These are phyloP conservation scores for Mytilinidion resinicola DNA, from an alignment of 495 filamentous ascomycete genomes.

Conservation along the genomic window DNA sequence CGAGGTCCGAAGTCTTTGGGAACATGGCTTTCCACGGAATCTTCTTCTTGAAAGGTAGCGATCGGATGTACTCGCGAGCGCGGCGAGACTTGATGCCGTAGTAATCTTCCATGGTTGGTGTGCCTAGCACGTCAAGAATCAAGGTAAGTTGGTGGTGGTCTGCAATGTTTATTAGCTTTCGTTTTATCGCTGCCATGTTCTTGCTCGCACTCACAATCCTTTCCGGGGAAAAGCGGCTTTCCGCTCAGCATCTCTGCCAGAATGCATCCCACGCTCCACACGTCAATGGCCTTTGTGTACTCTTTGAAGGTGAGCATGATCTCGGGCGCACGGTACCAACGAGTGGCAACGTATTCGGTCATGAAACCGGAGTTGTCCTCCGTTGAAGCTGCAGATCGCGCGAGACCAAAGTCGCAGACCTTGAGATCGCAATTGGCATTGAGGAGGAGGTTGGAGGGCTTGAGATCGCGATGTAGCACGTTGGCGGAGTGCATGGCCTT, in stretches of 20 bases:
- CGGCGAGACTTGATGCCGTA: slow-evolving; percentile 99
- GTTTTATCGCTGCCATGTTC: slow-evolving; percentile 13
- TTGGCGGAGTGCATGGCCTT: slow-evolving; percentile 99
- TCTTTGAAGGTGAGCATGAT: slow-evolving; percentile 99
- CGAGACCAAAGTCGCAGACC: slow-evolving; percentile 97
- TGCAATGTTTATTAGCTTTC: slow-evolving; percentile 39
- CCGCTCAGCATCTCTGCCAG: slow-evolving; percentile 99
- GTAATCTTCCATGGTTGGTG: slow-evolving; percentile 99
- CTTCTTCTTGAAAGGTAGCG: slow-evolving; percentile 99
- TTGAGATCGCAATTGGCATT: slow-evolving; percentile 99
- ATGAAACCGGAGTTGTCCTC: slow-evolving; percentile 99
- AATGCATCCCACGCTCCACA: slow-evolving; percentile 99
- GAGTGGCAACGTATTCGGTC: slow-evolving; percentile 98
- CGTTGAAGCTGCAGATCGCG: slow-evolving; percentile 89
- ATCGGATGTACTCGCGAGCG: slow-evolving; percentile 97
- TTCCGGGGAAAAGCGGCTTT: slow-evolving; percentile 96
- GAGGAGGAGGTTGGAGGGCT: slow-evolving; percentile 93
- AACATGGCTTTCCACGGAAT: slow-evolving; percentile 96
- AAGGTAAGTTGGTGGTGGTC: slow-evolving; percentile 98
- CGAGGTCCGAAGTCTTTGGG: slow-evolving; percentile 90
- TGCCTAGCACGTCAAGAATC: slow-evolving; percentile 95
- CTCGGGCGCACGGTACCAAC: slow-evolving; percentile 98
- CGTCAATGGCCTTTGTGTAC: slow-evolving; percentile 99
- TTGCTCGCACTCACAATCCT: slow-evolving; percentile 72
- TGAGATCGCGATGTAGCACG: slow-evolving; percentile 91